These are phyloP conservation scores for Camelina neglecta DNA, from an alignment of 345 rosid genomes.

Conservation along the genomic window DNA sequence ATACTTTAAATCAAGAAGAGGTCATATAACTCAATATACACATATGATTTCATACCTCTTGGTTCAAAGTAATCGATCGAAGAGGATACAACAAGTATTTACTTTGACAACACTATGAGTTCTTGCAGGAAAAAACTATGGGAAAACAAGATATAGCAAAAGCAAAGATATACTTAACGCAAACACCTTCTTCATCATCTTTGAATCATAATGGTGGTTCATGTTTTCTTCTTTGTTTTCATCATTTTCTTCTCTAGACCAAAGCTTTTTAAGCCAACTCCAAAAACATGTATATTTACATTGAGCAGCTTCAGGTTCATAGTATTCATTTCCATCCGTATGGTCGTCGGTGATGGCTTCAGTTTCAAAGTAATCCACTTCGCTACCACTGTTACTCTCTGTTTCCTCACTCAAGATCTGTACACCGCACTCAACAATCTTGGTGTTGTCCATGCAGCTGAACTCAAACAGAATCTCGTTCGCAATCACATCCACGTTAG, in stretches of 20 bases:
- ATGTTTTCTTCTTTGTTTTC: neutral
- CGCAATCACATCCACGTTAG: neutral
- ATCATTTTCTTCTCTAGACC: neutral
- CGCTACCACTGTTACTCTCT: neutral
- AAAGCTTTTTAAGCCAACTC: conserved; percentile 7
- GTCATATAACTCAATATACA: no score
- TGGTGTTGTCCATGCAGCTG: neutral
- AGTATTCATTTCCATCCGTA: neutral
- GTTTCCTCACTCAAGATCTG: neutral
- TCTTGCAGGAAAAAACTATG: neutral
- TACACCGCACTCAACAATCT: conserved; percentile 32
- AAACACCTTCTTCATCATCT: conserved; percentile 12
- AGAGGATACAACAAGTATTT: neutral
- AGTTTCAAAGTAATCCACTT: neutral
- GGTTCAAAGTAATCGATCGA: neutral
- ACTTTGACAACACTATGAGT: neutral
- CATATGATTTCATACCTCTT: no score
- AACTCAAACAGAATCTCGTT: neutral
- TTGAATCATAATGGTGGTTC: neutral
- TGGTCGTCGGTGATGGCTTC: neutral
- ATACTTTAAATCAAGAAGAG: no score
- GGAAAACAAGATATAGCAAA: neutral
- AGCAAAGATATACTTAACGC: neutral
- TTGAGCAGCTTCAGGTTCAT: neutral
- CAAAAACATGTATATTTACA: neutral